Base-by-base conservation (phyloP, 768 basidiomycete species). In the Piloderma croceum region DNA sequence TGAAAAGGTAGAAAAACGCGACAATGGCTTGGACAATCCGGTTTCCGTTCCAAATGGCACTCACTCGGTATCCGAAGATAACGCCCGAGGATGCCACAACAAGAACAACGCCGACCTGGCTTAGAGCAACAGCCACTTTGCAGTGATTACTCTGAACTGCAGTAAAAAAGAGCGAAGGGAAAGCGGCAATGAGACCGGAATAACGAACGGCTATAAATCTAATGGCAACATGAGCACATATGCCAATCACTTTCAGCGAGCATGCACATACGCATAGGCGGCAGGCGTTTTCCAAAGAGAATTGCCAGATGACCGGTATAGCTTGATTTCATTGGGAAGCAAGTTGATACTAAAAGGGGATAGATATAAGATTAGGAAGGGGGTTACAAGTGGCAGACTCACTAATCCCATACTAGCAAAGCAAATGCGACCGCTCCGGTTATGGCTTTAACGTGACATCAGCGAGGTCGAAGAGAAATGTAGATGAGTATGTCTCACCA, bases 141-240 rank as follows among this genome's bases (percentile, higher is more conserved):
- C 63, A 67, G 34, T 58, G 50, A 6, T 45, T 38, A 24, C 50
- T 56, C 38, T 54, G 51, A 15, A 61, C 40, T 2, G 58, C 54
- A 10, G 58, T 54, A 29, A 59, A 58, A 23, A 61, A 54, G 7
- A 62, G 33, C 13, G 53, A 49, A 2, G 58, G 52, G 20, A 62
- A 37, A 1, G 58, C 51, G 3, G 63, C 61, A 9, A 54, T 46
- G 11, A 65, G 42, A 4, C 58, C 55, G 11, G 61, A 54, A 41
- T 65, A 65, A 24, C 63, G 58, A 23, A 65, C 54, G 23, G 57
- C 35, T 24, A 65, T 49, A 47, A 63, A 65, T 21, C 61, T 65
- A 29, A 12, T 17, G 21, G 36, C 17, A 5, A 31, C 6, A 29
- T 25, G 31, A 33, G 34, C 19, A 34, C 24, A 29, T n/a, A 32